Evolutionary conservation across 345 rosid species (phyloP), one percentile per base, ranked within the genome.

Genomic region (Crucihimalaya himalaica): DNA sequence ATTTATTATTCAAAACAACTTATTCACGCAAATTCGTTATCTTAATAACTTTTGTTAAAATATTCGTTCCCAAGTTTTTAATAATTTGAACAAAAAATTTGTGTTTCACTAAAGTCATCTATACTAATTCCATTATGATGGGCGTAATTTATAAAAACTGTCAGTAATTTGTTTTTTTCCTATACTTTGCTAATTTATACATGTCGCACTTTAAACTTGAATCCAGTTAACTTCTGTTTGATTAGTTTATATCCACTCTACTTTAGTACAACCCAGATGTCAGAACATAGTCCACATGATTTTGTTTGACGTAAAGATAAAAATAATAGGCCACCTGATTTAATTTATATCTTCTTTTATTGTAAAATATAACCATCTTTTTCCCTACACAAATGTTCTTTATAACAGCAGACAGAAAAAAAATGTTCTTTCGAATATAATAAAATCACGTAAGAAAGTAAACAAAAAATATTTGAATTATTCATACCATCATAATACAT

Each of bases 251-350:
- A 75, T 52, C 69, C 45, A 45, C 25, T 54, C 75, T 34, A 16
- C 75, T 63, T 54, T 62, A 63, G 65, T 35, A 62, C 75, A 69
- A 76, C 51, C 34, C 27, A 45, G 62, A 62, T 76, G 66, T 62
- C 65, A 69, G 51, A 76, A 69, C 69, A 63, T 4, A 76, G 74
- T 69, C 70, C 79, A 76, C 71, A 62, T 76, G 80, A 54, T 69
- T 68, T 76, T 69, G 59, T 76, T 62, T 76, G 60, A 47, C 53
- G 45, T 70, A 63, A 10, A 51, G 61, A 18, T 21, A 28, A 32
- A 25, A 34, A 46, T 15, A 50, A 51, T 52, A 52, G 57, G 61
- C 56, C 63, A 68, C 73, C 62, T 68, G 73, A 67, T 66, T 74
- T 74, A 66, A 6, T 45, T 43, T 39, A 66, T 74, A 16, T 66